These are phyloP conservation scores for Stachybotrys echinatus DNA, from an alignment of 2,329 filamentous ascomycete genomes.

Conservation along the genomic window DNA sequence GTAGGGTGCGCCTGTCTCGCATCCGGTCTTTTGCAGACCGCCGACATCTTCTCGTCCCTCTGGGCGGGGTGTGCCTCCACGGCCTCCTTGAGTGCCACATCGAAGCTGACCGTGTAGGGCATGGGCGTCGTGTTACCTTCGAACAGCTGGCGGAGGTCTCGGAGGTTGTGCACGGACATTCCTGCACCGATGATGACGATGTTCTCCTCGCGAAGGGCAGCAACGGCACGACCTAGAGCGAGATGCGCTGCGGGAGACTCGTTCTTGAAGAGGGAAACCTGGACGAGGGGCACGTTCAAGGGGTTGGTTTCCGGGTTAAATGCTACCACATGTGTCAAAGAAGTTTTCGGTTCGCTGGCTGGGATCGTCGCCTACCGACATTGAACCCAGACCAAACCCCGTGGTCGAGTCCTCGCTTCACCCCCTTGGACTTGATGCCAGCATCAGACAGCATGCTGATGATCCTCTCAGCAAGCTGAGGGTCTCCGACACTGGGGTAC, in stretches of 20 bases:
- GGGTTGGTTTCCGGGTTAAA: slow-evolving; percentile 59
- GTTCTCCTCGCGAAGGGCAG: slow-evolving; percentile 60
- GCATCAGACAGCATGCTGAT: slow-evolving; percentile 48
- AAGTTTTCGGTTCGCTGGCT: slow-evolving; percentile 4
- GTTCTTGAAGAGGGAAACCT: slow-evolving; percentile 62
- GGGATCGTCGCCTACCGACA: slow-evolving; percentile 21
- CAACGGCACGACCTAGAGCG: slow-evolving; percentile 60
- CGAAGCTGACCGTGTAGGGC: slow-evolving; percentile 58
- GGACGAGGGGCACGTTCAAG: slow-evolving; percentile 62
- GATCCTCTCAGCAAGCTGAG: slow-evolving; percentile 53
- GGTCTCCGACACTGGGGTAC: slow-evolving; percentile 59
- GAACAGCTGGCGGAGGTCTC: slow-evolving; percentile 36
- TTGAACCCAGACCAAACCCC: slow-evolving; percentile 69
- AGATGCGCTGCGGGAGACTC: slow-evolving; percentile 64
- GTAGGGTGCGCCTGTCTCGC: slow-evolving; percentile 42
- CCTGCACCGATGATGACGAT: slow-evolving; percentile 66
- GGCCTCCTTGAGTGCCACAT: slow-evolving; percentile 62
- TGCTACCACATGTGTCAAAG: slow-evolving; percentile 23
- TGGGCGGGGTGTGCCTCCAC: slow-evolving; percentile 39
- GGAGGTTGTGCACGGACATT: slow-evolving; percentile 70
- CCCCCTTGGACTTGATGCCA: slow-evolving; percentile 54
- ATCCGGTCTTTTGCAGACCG: slow-evolving; percentile 33
- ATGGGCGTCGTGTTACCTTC: slow-evolving; percentile 36
- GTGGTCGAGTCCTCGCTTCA: slow-evolving; percentile 65
- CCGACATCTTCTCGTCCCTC: slow-evolving; percentile 33